Percentiles rank a stretch among this genome's conserved stretches.
Evolutionary conservation across 345 rosid species (phyloP).

Genomic region (Moricandia arvensis): DNA sequence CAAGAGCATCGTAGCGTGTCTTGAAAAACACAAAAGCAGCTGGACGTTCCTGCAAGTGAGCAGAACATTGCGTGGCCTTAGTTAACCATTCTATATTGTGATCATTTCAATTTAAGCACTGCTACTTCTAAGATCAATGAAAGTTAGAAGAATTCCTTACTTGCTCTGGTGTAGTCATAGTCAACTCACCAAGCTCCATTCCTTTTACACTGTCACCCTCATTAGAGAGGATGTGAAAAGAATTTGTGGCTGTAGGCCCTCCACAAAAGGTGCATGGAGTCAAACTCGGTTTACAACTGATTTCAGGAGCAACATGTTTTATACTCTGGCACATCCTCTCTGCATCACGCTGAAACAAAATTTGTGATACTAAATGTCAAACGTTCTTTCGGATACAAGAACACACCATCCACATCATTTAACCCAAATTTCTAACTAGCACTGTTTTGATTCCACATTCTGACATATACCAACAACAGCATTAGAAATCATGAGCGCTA

Average conservation of each 20-base stretch:
- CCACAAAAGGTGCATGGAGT: constrained; percentile 55
- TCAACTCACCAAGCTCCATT: constrained; percentile 42
- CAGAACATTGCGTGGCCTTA: neutral
- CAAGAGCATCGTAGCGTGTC: constrained; percentile 74
- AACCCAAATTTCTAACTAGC: constrained; percentile 1
- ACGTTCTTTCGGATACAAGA: neutral
- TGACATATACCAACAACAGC: neutral
- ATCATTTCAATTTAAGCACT: neutral
- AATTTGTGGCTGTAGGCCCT: constrained; percentile 46
- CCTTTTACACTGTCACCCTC: constrained; percentile 45
- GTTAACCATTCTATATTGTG: neutral
- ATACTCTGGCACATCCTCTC: constrained; percentile 62
- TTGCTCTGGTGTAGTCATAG: constrained; percentile 47
- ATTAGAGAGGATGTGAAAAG: constrained; percentile 59
- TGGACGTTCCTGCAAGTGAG: constrained; percentile 63
- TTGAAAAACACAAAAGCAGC: constrained; percentile 91
- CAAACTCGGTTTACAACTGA: constrained; percentile 39
- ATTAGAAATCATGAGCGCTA: neutral
- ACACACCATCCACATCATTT: neutral
- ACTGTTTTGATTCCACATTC: neutral
- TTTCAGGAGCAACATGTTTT: constrained; percentile 43
- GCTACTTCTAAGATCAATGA: neutral
- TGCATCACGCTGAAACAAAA: constrained; percentile 61
- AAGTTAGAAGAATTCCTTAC: constrained; percentile 41
- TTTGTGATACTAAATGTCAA: neutral